Base-by-base conservation (phyloP, 768 basidiomycete species). In the Rhizopogon vulgaris region DNA sequence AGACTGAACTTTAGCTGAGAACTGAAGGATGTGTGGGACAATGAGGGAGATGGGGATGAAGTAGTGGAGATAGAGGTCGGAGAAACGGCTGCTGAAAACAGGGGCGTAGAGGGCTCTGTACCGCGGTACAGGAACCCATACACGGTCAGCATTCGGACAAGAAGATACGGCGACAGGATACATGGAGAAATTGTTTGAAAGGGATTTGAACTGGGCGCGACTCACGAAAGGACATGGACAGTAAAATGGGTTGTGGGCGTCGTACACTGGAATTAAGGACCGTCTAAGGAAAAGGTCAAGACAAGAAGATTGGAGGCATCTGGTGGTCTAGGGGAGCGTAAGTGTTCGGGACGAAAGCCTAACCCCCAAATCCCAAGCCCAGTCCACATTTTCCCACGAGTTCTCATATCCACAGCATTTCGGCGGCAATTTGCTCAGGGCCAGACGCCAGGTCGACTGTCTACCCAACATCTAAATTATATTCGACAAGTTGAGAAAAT, bases 321-420 rank as follows among this genome's bases (percentile, higher is more conserved):
- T 59, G 58, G 58, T 55, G 64, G 60, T 69, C 66, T 61, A 68
- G 66, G 66, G 66, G 63, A 58, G 52, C 40, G 48, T 18, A 58
- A n/a, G 41, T 36, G 55, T 45, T 53, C 47, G 38, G 46, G 48
- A 43, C 49, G 37, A 54, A 38, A 46, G 45, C 32, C 45, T 46
- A 46, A 22, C 18, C 14, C 32, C 32, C 45, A 18, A 46, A 46
- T 46, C 32, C 45, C 45, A 46, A 46, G 45, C 30, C 4, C 32
- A 34, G 9, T 46, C n/a, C 45, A 46, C 18, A 30, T 6, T 32
- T 46, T 46, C 45, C 45, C 45, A 46, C 45, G 45, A 46, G 9
- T 34, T 11, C 32, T 22, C 14, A 18, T 1, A 6, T 24, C 30
- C 32, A 46, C 45, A 46, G 18, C 45, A 34, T 46, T 46, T 24